phyloP scores from a whole-genome alignment of 2,329 filamentous ascomycete genomes.

The Fusarium pseudograminearum region DNA sequence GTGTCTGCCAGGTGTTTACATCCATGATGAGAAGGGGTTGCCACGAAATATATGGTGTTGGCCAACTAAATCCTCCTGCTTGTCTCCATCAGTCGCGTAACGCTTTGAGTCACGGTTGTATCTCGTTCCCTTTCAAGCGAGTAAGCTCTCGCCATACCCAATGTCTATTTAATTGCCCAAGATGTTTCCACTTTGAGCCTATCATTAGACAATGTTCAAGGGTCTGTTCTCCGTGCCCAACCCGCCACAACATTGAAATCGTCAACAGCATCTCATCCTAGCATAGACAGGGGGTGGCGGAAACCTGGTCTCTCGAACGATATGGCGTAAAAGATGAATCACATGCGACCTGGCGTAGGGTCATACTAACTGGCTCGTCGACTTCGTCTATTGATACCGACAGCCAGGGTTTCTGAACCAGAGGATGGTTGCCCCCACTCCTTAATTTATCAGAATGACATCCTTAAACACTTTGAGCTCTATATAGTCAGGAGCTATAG shows the following conservation, averaged over 20 bases:
- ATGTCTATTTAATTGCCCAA: slow-evolving; percentile 13
- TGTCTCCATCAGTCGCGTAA: background rate
- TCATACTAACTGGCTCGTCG: background rate
- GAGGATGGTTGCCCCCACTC: slow-evolving; percentile 3
- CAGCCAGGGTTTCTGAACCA: background rate
- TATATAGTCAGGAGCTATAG: slow-evolving; percentile 1
- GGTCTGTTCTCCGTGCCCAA: background rate
- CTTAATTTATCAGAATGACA: slow-evolving; percentile 8
- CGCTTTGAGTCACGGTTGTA: background rate
- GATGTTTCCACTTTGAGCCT: slow-evolving; percentile 3
- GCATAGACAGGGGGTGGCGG: background rate
- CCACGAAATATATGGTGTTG: background rate
- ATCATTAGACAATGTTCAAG: slow-evolving; percentile 6
- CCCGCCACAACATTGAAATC: slow-evolving; percentile 5
- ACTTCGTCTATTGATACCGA: background rate
- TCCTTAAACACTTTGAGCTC: background rate
- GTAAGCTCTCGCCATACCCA: background rate
- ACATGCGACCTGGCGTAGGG: background rate
- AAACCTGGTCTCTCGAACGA: background rate
- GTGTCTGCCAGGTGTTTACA: background rate
- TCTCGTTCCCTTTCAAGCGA: background rate
- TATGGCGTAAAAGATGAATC: too few relatives aligned
- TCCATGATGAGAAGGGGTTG: background rate
- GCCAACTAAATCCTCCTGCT: background rate
- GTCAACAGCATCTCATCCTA: background rate